Conservation (phyloP, 1,139 yeast genomes). For the Hemisphaericaspora subhashii region DNA sequence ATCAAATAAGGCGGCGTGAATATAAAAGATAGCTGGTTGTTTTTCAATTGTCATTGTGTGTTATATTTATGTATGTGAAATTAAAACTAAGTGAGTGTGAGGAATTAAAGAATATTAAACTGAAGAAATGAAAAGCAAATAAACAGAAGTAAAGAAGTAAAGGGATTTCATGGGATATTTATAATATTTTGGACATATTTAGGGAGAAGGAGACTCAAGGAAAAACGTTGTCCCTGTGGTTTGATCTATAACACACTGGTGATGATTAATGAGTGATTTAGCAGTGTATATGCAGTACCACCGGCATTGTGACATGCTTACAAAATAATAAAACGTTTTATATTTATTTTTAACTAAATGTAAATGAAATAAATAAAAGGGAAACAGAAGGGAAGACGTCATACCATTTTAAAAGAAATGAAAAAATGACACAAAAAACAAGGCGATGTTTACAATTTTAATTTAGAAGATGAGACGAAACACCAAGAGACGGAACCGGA, state of each 20-base stretch:
- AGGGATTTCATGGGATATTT: neutral
- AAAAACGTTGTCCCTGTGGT: neutral
- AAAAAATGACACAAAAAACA: neutral
- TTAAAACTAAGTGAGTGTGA: neutral
- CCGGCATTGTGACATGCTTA: too few species aligned
- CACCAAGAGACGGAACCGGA: too few species aligned
- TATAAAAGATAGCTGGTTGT: conserved; percentile 49
- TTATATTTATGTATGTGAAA: neutral
- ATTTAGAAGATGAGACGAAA: neutral
- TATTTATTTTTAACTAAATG: neutral
- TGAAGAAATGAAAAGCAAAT: neutral
- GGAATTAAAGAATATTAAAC: neutral
- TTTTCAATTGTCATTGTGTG: conserved; percentile 26
- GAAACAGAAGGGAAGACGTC: neutral
- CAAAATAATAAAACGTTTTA: too few species aligned
- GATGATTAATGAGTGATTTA: neutral
- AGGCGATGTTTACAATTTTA: neutral
- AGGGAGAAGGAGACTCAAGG: too few species aligned
- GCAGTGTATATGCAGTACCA: neutral
- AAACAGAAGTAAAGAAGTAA: neutral
- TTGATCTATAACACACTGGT: neutral
- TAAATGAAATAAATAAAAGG: too few species aligned
- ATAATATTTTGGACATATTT: neutral
- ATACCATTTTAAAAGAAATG: neutral
- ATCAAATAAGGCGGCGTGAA: conserved; percentile 64